These are phyloP conservation scores for Paraleonurus japonicus DNA, from an alignment of 257 asterid genomes.

Conservation along the genomic window DNA sequence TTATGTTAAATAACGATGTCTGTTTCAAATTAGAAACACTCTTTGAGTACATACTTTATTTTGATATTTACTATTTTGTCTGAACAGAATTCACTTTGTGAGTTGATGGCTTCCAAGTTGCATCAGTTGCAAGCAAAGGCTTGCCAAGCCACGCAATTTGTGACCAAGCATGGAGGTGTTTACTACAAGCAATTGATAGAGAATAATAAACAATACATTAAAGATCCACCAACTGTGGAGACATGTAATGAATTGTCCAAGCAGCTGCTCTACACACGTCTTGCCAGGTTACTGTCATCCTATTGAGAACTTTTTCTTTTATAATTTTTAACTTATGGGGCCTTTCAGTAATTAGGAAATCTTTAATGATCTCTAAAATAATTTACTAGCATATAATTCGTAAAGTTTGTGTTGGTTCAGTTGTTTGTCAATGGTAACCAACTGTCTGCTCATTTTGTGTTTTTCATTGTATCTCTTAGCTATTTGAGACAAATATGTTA, in stretches of 20 bases:
- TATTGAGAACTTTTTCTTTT: background rate
- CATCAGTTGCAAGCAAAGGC: constrained; percentile 61
- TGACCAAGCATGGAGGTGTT: constrained; percentile 48
- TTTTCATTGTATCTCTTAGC: background rate
- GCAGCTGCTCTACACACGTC: constrained; percentile 64
- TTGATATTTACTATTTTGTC: background rate
- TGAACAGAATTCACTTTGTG: constrained; percentile 3
- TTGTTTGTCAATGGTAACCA: background rate
- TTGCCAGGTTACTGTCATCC: constrained; percentile 52
- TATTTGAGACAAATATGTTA: background rate
- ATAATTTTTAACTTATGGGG: background rate
- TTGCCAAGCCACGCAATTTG: constrained; percentile 49
- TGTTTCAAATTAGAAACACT: background rate
- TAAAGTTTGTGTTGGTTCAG: background rate
- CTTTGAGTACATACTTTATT: background rate
- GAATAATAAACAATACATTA: constrained; percentile 58
- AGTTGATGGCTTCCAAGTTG: constrained; percentile 52
- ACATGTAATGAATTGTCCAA: constrained; percentile 56
- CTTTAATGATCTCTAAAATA: background rate
- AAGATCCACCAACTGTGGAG: constrained; percentile 67
- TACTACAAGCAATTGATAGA: constrained; percentile 68
- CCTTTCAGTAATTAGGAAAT: background rate
- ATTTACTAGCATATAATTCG: background rate
- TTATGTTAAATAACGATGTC: background rate
- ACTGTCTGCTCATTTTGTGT: background rate